Conservation (phyloP, 805 yeast species). For the Tetrapisispora namnaoensis region DNA sequence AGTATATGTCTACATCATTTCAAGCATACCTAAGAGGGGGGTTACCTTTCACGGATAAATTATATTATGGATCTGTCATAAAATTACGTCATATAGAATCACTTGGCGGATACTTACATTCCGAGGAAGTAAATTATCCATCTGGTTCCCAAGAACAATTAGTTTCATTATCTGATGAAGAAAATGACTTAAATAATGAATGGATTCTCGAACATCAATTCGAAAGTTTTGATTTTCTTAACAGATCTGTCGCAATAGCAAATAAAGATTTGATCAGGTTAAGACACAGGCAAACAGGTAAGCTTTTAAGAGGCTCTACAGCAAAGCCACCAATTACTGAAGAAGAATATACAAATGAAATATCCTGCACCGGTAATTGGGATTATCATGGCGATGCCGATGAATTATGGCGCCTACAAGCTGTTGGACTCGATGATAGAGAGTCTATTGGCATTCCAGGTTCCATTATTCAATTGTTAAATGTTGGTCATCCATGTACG, state of each 20-base stretch:
- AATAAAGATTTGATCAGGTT: conserved; percentile 53
- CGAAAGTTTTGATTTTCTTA: not conserved
- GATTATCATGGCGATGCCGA: conserved; percentile 56
- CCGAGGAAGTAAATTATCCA: conserved; percentile 55
- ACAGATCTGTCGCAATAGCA: conserved; percentile 28
- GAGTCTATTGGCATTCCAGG: conserved; percentile 53
- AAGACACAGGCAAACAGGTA: conserved; percentile 61
- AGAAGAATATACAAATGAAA: conserved; percentile 83
- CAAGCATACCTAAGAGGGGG: conserved; percentile 43
- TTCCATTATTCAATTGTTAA: conserved; percentile 57
- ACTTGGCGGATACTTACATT: conserved; percentile 71
- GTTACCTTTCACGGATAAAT: conserved; percentile 43
- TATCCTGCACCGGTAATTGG: conserved; percentile 56
- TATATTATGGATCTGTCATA: conserved; percentile 63
- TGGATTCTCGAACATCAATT: conserved; percentile 53
- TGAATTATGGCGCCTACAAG: conserved; percentile 60
- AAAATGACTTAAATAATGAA: conserved; percentile 51
- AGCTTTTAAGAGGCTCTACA: conserved; percentile 55
- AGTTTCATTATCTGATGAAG: conserved; percentile 59
- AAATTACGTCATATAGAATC: conserved; percentile 62
- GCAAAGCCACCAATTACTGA: conserved; percentile 81
- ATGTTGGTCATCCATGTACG: conserved; percentile 57
- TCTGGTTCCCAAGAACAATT: conserved; percentile 68
- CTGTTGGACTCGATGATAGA: conserved; percentile 31
- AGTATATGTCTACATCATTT: conserved; percentile 56